Percentiles rank a stretch among this genome's conserved stretches.
Evolutionary conservation across 225 moss, liverwort and hornwort genomes (phyloP).

Genomic region (Physcomitrium patens): DNA sequence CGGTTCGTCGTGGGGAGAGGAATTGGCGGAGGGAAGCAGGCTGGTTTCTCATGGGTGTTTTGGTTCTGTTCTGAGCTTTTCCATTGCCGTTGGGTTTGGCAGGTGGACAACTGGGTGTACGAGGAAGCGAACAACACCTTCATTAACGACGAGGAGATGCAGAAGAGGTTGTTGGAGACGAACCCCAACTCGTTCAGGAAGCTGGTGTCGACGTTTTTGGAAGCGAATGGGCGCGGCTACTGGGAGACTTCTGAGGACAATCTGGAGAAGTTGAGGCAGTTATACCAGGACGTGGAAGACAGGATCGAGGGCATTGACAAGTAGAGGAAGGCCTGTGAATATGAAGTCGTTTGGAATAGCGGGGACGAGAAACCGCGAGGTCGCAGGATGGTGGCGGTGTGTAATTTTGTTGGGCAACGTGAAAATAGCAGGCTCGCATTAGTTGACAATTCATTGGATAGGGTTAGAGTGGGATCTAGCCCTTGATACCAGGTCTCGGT

Average conservation of each 20-base stretch:
- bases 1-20: too few species aligned
- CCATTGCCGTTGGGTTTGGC: background rate
- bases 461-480: constrained; percentile 24
- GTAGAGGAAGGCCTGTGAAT: constrained; percentile 41
- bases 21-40: too few species aligned
- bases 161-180: constrained; percentile 88
- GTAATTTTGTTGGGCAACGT: constrained; percentile 38
- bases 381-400: constrained; percentile 1
- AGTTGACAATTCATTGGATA: constrained; percentile 43
- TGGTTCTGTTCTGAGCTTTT: too few species aligned
- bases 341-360: background rate
- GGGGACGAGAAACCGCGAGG: constrained; percentile 3
- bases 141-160: constrained; percentile 98
- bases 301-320: constrained; percentile 94
- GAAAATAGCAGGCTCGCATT: constrained; percentile 41
- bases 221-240: constrained; percentile 94
- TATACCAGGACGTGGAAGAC: constrained; percentile 97
- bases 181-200: constrained; percentile 99
- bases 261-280: constrained; percentile 85
- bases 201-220: constrained; percentile 91
- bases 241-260: constrained; percentile 99
- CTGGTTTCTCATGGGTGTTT: too few species aligned
- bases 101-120: constrained; percentile 99
- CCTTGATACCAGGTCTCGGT: constrained; percentile 25
- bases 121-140: constrained; percentile 97